Percentiles rank a stretch among this genome's conserved stretches.
phyloP scores from a whole-genome alignment of 495 filamentous ascomycete genomes.

The Aspergillus asperescens region DNA sequence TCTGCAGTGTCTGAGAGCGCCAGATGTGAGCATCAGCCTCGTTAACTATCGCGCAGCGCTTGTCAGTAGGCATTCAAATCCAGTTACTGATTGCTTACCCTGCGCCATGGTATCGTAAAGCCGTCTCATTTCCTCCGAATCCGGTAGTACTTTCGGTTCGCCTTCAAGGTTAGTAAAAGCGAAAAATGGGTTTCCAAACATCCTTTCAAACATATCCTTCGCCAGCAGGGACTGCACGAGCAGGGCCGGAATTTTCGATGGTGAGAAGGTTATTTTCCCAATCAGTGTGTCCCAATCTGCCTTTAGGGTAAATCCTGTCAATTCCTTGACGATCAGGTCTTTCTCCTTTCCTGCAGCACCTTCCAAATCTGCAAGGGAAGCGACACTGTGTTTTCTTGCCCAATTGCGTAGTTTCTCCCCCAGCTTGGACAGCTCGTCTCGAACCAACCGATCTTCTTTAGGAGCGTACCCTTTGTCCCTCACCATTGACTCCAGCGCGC shows the following conservation, averaged over 20 bases:
- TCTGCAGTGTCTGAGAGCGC: slow-evolving; percentile 11
- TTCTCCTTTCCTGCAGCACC: not conserved
- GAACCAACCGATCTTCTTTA: not conserved
- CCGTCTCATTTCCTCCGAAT: not conserved
- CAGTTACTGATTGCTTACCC: not conserved
- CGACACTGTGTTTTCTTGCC: slow-evolving; percentile 6
- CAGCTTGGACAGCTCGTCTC: not conserved
- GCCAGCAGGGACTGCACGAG: slow-evolving; percentile 9
- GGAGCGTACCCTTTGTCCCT: not conserved
- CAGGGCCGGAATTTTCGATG: not conserved
- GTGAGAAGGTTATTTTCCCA: not conserved
- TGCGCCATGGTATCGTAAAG: not conserved
- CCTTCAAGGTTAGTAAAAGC: not conserved
- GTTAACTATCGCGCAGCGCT: not conserved
- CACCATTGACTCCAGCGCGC: not conserved
- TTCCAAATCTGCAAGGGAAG: not conserved
- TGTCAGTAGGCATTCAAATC: not conserved
- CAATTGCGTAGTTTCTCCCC: slow-evolving; percentile 5
- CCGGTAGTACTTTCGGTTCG: not conserved
- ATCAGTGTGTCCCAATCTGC: not conserved
- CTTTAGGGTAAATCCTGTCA: slow-evolving; percentile 2
- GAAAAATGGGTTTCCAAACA: slow-evolving; percentile 14
- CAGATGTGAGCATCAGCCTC: slow-evolving; percentile 5
- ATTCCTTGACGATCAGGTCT: not conserved
- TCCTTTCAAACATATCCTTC: not conserved